Evolutionary conservation across 176 grass and related monocot species (phyloP).

Genomic region (Bothriochloa decipiens): DNA sequence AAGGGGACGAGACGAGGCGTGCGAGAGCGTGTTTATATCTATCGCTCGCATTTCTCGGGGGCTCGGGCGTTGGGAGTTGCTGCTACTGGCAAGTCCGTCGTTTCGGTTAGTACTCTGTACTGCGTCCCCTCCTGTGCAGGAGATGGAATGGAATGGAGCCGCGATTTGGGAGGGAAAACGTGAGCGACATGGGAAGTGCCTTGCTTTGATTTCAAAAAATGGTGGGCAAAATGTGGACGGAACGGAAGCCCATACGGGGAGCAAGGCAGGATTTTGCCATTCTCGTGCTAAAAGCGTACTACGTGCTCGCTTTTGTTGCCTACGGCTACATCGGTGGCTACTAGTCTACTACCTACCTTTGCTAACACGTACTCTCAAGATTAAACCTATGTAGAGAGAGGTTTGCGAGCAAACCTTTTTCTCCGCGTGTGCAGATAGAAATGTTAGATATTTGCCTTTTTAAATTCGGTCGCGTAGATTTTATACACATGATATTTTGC

Average conservation of each 20-base stretch:
- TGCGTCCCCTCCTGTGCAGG: neutral
- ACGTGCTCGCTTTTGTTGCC: neutral
- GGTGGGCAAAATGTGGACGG: neutral
- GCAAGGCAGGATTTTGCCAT: neutral
- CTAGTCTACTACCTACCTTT: neutral
- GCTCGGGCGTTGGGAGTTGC: neutral
- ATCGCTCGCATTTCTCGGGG: neutral
- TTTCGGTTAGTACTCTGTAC: neutral
- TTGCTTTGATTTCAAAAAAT: conserved; percentile 29
- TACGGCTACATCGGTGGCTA: neutral
- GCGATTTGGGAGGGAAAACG: conserved; percentile 43
- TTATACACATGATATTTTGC: neutral
- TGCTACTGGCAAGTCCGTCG: neutral
- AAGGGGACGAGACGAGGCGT: neutral
- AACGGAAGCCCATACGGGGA: neutral
- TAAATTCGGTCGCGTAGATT: neutral
- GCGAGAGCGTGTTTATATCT: conserved; percentile 30
- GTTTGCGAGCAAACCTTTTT: no score
- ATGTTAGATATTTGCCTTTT: neutral
- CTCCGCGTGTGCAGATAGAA: neutral
- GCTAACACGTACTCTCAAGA: no score
- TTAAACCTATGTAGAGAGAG: no score
- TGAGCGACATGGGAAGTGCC: neutral
- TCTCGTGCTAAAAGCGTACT: neutral
- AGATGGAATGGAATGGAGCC: neutral